Evolutionary conservation across 2,329 filamentous ascomycete species (phyloP).

Genomic region (Ophiosphaerella herpotricha): DNA sequence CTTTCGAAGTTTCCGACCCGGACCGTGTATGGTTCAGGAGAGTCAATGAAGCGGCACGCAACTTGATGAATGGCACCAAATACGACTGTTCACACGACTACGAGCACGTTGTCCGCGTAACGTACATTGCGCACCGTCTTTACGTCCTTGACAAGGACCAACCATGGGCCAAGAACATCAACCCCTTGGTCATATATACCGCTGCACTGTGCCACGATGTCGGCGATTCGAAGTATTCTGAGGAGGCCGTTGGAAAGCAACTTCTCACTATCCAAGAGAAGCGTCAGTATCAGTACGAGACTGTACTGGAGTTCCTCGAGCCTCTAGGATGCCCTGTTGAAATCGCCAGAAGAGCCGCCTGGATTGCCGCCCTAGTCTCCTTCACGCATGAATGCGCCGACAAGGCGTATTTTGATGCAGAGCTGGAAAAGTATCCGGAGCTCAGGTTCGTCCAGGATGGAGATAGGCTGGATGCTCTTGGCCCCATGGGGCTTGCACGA

Average conservation of each 20-base stretch:
- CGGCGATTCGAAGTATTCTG: constrained; percentile 75
- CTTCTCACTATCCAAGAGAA: constrained; percentile 47
- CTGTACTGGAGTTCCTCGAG: constrained; percentile 59
- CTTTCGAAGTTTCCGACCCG: constrained; percentile 11
- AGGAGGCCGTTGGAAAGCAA: too few relatives aligned
- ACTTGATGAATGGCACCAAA: constrained; percentile 66
- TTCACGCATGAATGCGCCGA: constrained; percentile 73
- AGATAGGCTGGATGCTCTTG: constrained; percentile 83
- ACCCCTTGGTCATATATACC: constrained; percentile 66
- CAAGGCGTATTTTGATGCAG: constrained; percentile 60
- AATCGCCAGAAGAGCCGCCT: constrained; percentile 68
- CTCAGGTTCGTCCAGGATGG: constrained; percentile 86
- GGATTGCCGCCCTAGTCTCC: constrained; percentile 63
- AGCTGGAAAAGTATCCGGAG: constrained; percentile 64
- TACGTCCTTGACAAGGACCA: constrained; percentile 55
- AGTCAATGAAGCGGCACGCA: constrained; percentile 34
- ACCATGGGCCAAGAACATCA: constrained; percentile 37
- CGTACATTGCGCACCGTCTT: constrained; percentile 68
- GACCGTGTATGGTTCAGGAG: constrained; percentile 18
- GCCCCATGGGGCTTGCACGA: constrained; percentile 78
- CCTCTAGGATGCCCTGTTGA: constrained; percentile 38
- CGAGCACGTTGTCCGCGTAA: constrained; percentile 76
- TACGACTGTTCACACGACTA: constrained; percentile 87
- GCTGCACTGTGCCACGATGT: constrained; percentile 72
- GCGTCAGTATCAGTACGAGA: constrained; percentile 52